Percentiles rank a stretch among this genome's conserved stretches.
These are phyloP conservation scores for Herpetomonas muscarum DNA, from an alignment of 208 protist species.

Conservation along the genomic window DNA sequence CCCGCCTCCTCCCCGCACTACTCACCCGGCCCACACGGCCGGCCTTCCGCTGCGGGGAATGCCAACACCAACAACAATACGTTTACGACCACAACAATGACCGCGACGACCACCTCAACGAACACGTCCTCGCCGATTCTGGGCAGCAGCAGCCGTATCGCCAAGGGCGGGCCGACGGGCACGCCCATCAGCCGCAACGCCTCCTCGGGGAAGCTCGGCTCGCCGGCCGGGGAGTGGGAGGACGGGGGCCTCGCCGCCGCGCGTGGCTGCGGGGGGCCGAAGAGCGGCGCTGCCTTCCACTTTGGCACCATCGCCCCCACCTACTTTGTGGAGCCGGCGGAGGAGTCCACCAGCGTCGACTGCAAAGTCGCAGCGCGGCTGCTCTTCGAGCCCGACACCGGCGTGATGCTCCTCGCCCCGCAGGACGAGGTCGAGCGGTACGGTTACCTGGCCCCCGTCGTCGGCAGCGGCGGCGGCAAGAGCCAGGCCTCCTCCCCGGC, in stretches of 20 bases:
- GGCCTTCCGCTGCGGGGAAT: no score
- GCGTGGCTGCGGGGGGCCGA: constrained; percentile 4
- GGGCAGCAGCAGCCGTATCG: no score
- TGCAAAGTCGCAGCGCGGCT: constrained; percentile 60
- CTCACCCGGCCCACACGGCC: no score
- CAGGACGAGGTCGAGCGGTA: constrained; percentile 59
- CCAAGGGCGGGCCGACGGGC: no score
- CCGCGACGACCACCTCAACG: no score
- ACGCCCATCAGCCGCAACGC: no score
- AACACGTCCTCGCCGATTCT: no score
- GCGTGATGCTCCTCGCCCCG: constrained; percentile 48
- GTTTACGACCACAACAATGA: no score
- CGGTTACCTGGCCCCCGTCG: background rate
- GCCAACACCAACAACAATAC: no score
- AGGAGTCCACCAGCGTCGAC: constrained; percentile 25
- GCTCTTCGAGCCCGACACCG: constrained; percentile 33
- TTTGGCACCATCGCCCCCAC: constrained; percentile 38
- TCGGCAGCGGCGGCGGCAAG: background rate
- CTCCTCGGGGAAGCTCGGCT: background rate
- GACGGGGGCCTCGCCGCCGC: background rate
- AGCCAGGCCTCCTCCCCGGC: background rate
- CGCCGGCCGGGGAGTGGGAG: constrained; percentile 1
- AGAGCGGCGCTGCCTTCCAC: constrained; percentile 23
- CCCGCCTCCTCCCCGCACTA: no score
- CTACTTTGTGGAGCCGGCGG: constrained; percentile 39